A percentile compares a stretch with the other conserved stretches of the same genome.
These are phyloP conservation scores for Boletus rufocinnamomeus DNA, from an alignment of 768 basidiomycete genomes.

Conservation along the genomic window DNA sequence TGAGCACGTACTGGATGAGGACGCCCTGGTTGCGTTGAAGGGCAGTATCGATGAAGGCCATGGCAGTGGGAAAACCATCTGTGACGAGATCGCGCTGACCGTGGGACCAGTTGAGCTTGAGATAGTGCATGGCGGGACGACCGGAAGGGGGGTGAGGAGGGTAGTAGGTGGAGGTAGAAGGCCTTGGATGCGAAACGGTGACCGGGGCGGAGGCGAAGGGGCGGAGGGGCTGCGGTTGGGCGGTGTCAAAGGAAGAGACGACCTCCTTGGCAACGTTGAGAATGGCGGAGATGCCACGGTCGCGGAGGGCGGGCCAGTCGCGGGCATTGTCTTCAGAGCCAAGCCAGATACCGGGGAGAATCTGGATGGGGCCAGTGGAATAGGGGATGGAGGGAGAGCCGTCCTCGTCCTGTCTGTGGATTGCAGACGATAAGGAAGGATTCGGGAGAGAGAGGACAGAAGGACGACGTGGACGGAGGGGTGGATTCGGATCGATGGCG, in stretches of 20 bases:
- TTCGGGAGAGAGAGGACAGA: conserved; percentile 71
- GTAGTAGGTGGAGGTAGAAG: conserved; percentile 55
- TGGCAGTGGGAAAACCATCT: conserved; percentile 75
- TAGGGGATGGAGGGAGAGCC: conserved; percentile 67
- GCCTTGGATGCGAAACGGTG: conserved; percentile 41
- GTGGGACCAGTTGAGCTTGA: conserved; percentile 91
- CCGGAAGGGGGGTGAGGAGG: conserved; percentile 67
- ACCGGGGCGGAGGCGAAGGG: conserved; percentile 71
- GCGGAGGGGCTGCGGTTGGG: conserved; percentile 50
- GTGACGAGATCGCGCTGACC: conserved; percentile 88
- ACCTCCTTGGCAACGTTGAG: conserved; percentile 96
- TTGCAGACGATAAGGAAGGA: conserved; percentile 48
- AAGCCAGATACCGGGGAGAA: conserved; percentile 85
- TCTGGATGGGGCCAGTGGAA: conserved; percentile 75
- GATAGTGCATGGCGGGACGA: conserved; percentile 80
- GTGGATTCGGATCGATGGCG: conserved; percentile 33
- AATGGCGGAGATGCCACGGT: conserved; percentile 74
- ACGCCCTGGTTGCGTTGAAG: conserved; percentile 76
- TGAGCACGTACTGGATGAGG: conserved; percentile 73
- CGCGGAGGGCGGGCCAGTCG: conserved; percentile 70
- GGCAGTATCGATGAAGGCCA: conserved; percentile 80
- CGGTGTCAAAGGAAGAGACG: conserved; percentile 61
- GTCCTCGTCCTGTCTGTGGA: conserved; percentile 69
- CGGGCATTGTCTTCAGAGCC: conserved; percentile 91
- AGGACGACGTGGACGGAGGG: conserved; percentile 56